Conservation (phyloP, 805 yeast species). For the Kregervanrija delftensis region DNA sequence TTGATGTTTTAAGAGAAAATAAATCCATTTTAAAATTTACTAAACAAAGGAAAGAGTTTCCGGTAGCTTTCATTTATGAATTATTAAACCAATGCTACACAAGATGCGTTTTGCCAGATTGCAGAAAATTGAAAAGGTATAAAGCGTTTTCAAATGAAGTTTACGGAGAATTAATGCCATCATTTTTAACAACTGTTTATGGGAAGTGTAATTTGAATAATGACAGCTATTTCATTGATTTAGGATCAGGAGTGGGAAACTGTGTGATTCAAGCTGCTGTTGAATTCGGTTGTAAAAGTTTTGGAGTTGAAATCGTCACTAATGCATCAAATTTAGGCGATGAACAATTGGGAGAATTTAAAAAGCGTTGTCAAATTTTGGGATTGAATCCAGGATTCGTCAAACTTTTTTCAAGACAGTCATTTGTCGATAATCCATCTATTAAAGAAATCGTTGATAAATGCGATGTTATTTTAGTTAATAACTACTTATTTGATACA, state of each 20-base stretch:
- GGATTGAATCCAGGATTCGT: slow-evolving; percentile 58
- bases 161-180: slow-evolving; percentile 85
- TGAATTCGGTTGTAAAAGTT: slow-evolving; percentile 76
- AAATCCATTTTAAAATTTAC: slow-evolving; percentile 20
- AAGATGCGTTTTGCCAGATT: slow-evolving; percentile 72
- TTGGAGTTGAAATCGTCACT: slow-evolving; percentile 87
- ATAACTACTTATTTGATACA: slow-evolving; percentile 81
- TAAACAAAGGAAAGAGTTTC: slow-evolving; percentile 22
- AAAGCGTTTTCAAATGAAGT: slow-evolving; percentile 86
- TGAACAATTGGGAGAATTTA: slow-evolving; percentile 51
- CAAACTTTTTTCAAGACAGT: slow-evolving; percentile 54
- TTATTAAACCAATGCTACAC: slow-evolving; percentile 66
- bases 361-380: slow-evolving; percentile 48
- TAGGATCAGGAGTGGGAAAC: slow-evolving; percentile 94
- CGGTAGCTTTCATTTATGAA: slow-evolving; percentile 50
- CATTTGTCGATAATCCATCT: slow-evolving; percentile 61
- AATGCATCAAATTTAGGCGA: slow-evolving; percentile 68
- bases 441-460: slow-evolving; percentile 48
- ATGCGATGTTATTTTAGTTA: slow-evolving; percentile 70
- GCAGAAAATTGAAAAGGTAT: slow-evolving; percentile 56
- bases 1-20: slow-evolving; percentile 29
- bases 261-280: slow-evolving; percentile 85
- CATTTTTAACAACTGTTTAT: slow-evolving; percentile 63
- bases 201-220: slow-evolving; percentile 48
- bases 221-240: slow-evolving; percentile 63